These are phyloP conservation scores for Suillus paluster DNA, from an alignment of 768 basidiomycete species.

Conservation along the genomic window DNA sequence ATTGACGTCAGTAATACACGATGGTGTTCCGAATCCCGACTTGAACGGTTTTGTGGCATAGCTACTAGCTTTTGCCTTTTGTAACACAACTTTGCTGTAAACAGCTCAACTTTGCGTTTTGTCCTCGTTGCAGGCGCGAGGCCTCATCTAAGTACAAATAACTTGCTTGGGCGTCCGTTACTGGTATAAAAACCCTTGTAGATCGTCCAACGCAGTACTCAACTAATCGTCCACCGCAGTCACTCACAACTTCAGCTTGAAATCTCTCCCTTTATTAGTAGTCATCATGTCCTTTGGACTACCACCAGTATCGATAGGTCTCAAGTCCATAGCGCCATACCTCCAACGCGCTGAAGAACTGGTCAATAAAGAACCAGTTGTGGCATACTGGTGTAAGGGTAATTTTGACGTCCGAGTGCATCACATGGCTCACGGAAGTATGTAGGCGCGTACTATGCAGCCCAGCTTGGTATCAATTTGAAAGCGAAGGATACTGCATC, in stretches of 20 bases:
- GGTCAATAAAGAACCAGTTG: conserved; percentile 77
- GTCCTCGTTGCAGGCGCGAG: conserved; percentile 15
- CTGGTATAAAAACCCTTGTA: conserved; percentile 9
- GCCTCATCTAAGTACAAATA: neutral
- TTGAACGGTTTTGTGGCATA: neutral
- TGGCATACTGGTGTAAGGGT: conserved; percentile 93
- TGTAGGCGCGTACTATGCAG: conserved; percentile 88
- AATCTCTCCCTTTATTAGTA: neutral
- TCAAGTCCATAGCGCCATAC: conserved; percentile 76
- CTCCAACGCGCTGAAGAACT: conserved; percentile 92
- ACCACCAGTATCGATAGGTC: conserved; percentile 60
- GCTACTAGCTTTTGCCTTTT: neutral
- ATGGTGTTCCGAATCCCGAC: conserved; percentile 7
- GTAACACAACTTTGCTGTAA: conserved; percentile 5
- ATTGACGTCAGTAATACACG: conserved; percentile 3
- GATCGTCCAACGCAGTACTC: neutral
- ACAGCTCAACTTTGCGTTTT: conserved; percentile 3
- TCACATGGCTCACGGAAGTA: conserved; percentile 1
- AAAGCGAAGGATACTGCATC: conserved; percentile 69
- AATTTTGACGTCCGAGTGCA: conserved; percentile 7
- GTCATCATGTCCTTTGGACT: conserved; percentile 49
- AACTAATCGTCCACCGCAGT: neutral
- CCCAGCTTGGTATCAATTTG: conserved; percentile 81
- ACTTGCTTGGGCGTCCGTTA: neutral
- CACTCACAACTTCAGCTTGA: neutral